Evolutionary conservation across 164 flowering plant species (phyloP), one percentile per base, ranked within the genome.

Genomic region (Chimonanthus praecox): DNA sequence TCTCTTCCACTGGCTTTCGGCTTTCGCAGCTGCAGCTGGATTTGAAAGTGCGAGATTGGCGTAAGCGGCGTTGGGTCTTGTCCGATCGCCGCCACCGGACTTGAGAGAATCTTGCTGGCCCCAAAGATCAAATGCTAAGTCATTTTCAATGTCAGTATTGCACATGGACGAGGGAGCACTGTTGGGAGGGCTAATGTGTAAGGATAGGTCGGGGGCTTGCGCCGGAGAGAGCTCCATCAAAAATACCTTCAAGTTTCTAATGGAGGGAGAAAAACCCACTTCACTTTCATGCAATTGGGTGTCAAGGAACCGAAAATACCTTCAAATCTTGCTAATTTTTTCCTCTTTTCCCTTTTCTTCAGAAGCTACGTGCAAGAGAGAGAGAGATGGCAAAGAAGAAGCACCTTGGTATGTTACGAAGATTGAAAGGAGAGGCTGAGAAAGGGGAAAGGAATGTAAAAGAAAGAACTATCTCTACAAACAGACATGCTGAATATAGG

Each of bases 121-220:
- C 76, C 77, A 73, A 18, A 77, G 72, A 62, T 80, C 63, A 51
- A 77, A 74, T 20, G 68, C 68, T 2, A 61, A 16, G 4, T 78
- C 83, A 4, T 67, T 68, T n/a, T 75, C 75, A 10, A 15, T 9
- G 71, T 7, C 67, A 65, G 9, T 43, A 47, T 49, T 69, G 73
- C 71, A 74, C 4, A 79, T 64, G 18, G 88, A 71, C 0, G 84
- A 51, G 50, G 86, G 65, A 7, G 79, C 63, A 69, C 50, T 71
- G 73, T 78, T 81, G 5, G 92, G 92, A 6, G 85, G 90, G 60
- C 92, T 86, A 18, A 89, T 87, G 72, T 89, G 85, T n/a, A 89
- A 80, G 50, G 92, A 86, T n/a, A 89, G 89, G 83, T 89, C 92
- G 33, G 89, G 89, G 67, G 73, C 65, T 11, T 79, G 81, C 73